These are phyloP conservation scores for Lodderomyces metapsilosis DNA, from an alignment of 1,139 yeast genomes.

Conservation along the genomic window DNA sequence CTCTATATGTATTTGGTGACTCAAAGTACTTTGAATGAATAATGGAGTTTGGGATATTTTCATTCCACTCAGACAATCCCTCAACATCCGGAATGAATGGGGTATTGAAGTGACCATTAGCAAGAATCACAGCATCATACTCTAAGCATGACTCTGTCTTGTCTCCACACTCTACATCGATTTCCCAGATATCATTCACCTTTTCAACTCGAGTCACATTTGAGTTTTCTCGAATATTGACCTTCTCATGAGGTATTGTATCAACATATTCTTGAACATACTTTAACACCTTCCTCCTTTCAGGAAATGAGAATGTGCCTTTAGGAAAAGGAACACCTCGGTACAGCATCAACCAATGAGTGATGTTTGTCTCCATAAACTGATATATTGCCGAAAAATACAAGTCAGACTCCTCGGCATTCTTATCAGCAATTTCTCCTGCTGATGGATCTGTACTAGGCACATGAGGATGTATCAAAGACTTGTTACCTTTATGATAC, in stretches of 20 bases:
- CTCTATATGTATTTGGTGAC: constrained; percentile 28
- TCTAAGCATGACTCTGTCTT: constrained; percentile 8
- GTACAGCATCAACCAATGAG: constrained; percentile 43
- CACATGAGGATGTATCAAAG: constrained; percentile 21
- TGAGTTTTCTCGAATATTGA: constrained; percentile 22
- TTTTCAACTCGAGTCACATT: constrained; percentile 21
- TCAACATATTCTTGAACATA: constrained; percentile 34
- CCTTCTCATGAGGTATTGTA: constrained; percentile 29
- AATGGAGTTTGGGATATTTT: constrained; percentile 26
- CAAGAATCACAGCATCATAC: constrained; percentile 48
- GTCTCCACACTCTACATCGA: constrained; percentile 13
- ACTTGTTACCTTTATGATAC: constrained; percentile 37
- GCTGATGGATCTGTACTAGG: constrained; percentile 23
- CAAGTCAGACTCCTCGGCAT: constrained; percentile 12
- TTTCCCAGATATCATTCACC: constrained; percentile 17
- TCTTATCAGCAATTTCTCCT: constrained; percentile 10
- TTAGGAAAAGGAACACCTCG: constrained; percentile 34
- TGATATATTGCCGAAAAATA: constrained; percentile 47
- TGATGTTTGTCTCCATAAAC: constrained; percentile 48
- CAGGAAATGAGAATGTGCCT: constrained; percentile 31
- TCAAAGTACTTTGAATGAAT: constrained; percentile 46
- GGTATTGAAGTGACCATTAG: constrained; percentile 49
- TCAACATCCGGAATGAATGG: constrained; percentile 45
- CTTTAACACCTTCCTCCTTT: constrained; percentile 34
- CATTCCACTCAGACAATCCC: constrained; percentile 42